Conservation (phyloP, 1,284 basidiomycete genomes). For the Termitomyces sp. region DNA sequence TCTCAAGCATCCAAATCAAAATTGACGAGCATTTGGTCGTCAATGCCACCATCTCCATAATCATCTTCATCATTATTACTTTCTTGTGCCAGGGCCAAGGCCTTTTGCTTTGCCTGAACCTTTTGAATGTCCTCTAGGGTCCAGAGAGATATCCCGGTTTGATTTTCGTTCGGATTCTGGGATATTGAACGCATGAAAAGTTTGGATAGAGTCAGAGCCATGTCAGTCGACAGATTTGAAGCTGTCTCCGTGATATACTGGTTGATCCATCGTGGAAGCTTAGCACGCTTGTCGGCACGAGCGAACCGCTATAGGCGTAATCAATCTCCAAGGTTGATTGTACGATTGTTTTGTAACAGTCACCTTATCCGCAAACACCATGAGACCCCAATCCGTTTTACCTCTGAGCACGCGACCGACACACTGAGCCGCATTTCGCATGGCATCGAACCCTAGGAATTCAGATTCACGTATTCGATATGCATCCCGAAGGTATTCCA, state of each 20-base stretch:
- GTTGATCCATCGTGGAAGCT: constrained; percentile 98
- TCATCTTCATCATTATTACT: constrained; percentile 47
- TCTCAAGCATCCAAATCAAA: constrained; percentile 41
- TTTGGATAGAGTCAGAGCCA: constrained; percentile 95
- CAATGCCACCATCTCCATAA: constrained; percentile 70
- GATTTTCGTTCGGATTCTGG: constrained; percentile 92
- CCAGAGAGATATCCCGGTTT: constrained; percentile 95
- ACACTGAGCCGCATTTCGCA: constrained; percentile 99
- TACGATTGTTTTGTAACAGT: constrained; percentile 18
- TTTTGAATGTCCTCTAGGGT: constrained; percentile 81
- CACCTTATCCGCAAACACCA: constrained; percentile 99
- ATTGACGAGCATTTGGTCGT: constrained; percentile 60
- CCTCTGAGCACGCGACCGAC: constrained; percentile 96
- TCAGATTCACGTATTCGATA: constrained; percentile 98
- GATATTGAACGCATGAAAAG: constrained; percentile 97
- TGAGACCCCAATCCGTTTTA: constrained; percentile 99
- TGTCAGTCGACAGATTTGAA: constrained; percentile 96
- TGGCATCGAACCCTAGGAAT: constrained; percentile 98
- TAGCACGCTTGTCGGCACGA: constrained; percentile 92
- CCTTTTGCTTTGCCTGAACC: constrained; percentile 75
- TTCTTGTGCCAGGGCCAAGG: constrained; percentile 37
- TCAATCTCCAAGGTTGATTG: neutral
- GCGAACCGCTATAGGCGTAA: constrained; percentile 79
- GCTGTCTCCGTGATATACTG: constrained; percentile 98
- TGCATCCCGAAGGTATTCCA: constrained; percentile 98